Evolutionary conservation across 2,329 filamentous ascomycete genomes (phyloP), one percentile per base, ranked within the genome.

Genomic region (Gremmenia infestans): DNA sequence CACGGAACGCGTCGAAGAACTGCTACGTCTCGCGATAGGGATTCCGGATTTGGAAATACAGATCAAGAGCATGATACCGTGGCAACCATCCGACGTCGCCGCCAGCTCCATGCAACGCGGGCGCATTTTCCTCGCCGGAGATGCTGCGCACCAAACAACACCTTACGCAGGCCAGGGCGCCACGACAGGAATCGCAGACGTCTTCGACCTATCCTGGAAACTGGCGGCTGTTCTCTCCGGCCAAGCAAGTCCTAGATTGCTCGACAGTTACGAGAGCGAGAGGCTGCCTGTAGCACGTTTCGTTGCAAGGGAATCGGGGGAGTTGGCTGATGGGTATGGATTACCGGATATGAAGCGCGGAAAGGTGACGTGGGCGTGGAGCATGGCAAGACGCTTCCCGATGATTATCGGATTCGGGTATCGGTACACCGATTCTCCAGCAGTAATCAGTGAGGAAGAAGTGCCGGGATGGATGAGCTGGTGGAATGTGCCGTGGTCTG

Each of bases 131-230:
- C 66, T 81, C 17, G 66, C 79, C 7, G 78, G 78, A 1, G 77
- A 80, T 62, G 73, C 77, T 5, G 77, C 77, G 2, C 77, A 80
- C 63, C 60, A 78, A 8, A 76, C 76, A 70, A 72, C 74, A 2
- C 74, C 74, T 0, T 76, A 72, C 55, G 72, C 71, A 1, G 78
- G 77, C 4, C 76, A 76, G 43, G 77, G 65, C 17, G 68, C 67
- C 1, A 75, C 71, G 48, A 68, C 71, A 59, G 65, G 64, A 2
- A 57, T 76, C 50, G 58, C 68, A 9, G 74, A 78, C 54, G 74
- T 68, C 0, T 67, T 72, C 39, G 74, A 76, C 40, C 66, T 78
- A 1, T 69, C 72, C 1, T 76, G 74, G 74, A 77, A 76, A 60
- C 55, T 77, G 0, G 70, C 71, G 1, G 62, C 65, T 0, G 71